These are phyloP conservation scores for Cutaneotrichosporon cavernicola DNA, from an alignment of 1,284 basidiomycete genomes.

Conservation along the genomic window DNA sequence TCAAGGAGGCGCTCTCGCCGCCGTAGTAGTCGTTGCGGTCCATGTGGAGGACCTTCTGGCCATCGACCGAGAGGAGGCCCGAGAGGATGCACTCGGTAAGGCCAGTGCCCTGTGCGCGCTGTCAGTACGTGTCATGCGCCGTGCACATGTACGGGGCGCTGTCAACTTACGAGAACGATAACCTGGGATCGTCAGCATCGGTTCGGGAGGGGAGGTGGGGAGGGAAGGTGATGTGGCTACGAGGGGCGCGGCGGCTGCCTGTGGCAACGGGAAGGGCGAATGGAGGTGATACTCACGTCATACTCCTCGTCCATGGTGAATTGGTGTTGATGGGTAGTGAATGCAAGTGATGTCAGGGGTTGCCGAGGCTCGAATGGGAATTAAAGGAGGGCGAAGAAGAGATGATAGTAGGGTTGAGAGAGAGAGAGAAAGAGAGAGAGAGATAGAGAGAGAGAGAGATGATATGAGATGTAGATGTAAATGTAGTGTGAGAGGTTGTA, in stretches of 20 bases:
- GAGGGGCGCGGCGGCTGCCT: not conserved
- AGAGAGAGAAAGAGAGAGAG: constrained; percentile 11
- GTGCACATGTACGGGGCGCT: not conserved
- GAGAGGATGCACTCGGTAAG: constrained; percentile 98
- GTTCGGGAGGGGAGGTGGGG: not conserved
- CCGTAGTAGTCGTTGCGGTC: constrained; percentile 99
- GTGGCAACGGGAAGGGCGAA: not conserved
- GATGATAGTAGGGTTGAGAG: not conserved
- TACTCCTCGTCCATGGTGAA: constrained; percentile 54
- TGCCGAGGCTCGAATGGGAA: constrained; percentile 3
- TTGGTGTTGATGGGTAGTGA: constrained; percentile 13
- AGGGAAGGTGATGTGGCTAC: not conserved
- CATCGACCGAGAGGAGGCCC: constrained; percentile 93
- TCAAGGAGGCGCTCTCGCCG: constrained; percentile 94
- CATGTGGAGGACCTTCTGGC: constrained; percentile 99
- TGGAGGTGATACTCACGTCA: constrained; percentile 46
- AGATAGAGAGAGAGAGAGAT: not conserved
- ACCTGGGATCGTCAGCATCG: constrained; percentile 59
- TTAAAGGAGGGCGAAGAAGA: constrained; percentile 6
- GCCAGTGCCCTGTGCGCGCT: constrained; percentile 68
- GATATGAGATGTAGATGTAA: not conserved
- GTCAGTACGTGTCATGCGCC: not conserved
- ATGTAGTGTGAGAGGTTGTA: not conserved
- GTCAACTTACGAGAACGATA: constrained; percentile 65
- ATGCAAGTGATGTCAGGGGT: constrained; percentile 5